Base-by-base conservation (phyloP, 441 rosid species). In the Populus hybrid region DNA sequence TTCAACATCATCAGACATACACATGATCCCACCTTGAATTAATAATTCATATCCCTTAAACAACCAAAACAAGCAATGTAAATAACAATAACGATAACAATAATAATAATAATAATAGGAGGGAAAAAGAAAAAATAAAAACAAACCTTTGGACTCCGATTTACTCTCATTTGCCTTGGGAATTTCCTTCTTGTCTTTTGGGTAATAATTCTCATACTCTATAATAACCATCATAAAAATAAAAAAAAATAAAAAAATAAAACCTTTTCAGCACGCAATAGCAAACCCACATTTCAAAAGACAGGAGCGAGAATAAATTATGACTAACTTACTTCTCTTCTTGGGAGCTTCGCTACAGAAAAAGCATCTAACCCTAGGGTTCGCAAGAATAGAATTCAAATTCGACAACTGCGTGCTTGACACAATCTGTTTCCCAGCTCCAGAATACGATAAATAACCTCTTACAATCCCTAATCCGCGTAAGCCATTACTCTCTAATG, bases 121-220 rank as follows among this genome's bases (percentile, higher is more conserved):
- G 1, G 3, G 2, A 1, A 1, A 46, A 34, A 61, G 32, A 24
- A 12, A 70, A 35, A 57, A 69, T 59, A 64, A 59, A 36, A 6
- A 5, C 57, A 34, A 72, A 88, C 91, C 93, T 88, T 87, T 90
- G 24, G 85, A 78, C 74, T 83, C 86, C 18, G 86, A 80, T 80
- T 89, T 88, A 36, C 73, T 76, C 40, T 79, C 84, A 79, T 82
- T 70, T 64, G 67, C 86, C 79, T 82, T 85, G 0, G 93, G 89
- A 61, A 75, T 81, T 63, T 82, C 88, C 85, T 86, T 86, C 86
- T 82, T 89, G 21, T 79, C 80, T 79, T 87, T 91, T 0, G 95
- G 93, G 42, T 28, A 80, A 78, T 81, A 91, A 70, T 89, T 91
- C 81, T 88, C 88, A 79, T 84, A 86, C 28, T 84, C 95, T 91